Percentiles rank a stretch among this genome's conserved stretches.
Evolutionary conservation across 169 alveolate species (phyloP).

Genomic region (Plasmodium gallinaceum): DNA sequence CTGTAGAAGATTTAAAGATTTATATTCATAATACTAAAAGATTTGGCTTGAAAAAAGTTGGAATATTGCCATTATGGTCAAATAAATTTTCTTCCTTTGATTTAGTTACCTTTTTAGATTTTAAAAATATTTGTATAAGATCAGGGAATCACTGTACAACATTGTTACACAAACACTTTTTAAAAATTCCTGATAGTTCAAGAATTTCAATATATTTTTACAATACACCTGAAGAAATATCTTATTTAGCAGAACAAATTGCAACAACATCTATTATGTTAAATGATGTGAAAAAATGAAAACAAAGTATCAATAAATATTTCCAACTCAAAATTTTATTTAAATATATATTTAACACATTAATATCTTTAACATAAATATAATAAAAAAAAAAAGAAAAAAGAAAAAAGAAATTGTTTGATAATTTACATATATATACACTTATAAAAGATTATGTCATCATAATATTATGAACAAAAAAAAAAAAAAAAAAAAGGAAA

Average conservation of each 20-base stretch:
- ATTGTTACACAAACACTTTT: conserved; percentile 15
- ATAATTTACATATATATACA: too few species aligned
- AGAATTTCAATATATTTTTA: conserved; percentile 49
- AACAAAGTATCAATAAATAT: neutral
- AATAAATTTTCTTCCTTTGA: conserved; percentile 44
- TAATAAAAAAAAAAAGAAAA: too few species aligned
- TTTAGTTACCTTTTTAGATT: conserved; percentile 52
- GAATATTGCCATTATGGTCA: conserved; percentile 61
- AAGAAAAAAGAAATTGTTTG: too few species aligned
- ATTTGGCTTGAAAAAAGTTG: conserved; percentile 13
- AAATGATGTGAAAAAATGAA: neutral
- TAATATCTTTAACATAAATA: too few species aligned
- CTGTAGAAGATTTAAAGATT: neutral
- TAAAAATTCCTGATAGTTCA: conserved; percentile 24
- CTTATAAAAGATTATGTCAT: too few species aligned
- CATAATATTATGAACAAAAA: too few species aligned
- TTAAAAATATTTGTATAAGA: conserved; percentile 58
- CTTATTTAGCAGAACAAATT: conserved; percentile 46
- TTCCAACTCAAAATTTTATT: neutral
- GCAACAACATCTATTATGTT: conserved; percentile 28
- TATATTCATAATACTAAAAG: conserved; percentile 32
- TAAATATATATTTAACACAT: too few species aligned
- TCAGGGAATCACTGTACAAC: conserved; percentile 72
- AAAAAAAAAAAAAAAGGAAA: too few species aligned
- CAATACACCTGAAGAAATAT: conserved; percentile 62